A percentile compares a stretch with the other conserved stretches of the same genome.
These are phyloP conservation scores for Hypoxylon perforatum DNA, from an alignment of 495 filamentous ascomycete species.

Conservation along the genomic window DNA sequence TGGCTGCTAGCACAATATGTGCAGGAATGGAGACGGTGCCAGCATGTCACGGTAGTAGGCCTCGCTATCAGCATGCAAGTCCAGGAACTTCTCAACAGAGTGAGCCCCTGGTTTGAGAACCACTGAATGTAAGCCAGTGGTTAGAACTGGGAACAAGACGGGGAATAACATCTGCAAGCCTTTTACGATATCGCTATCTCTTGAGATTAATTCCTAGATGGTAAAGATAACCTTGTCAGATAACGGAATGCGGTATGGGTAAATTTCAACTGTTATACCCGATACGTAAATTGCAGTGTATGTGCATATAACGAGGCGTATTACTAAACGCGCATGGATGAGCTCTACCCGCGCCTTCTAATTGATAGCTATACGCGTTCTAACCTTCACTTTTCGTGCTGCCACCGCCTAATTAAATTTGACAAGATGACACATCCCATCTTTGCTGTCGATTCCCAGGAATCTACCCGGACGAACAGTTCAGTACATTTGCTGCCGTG, in stretches of 20 bases:
- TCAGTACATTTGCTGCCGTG: conserved; percentile 88
- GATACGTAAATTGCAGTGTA: neutral
- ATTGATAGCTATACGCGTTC: conserved; percentile 26
- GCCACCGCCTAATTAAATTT: neutral
- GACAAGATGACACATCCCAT: conserved; percentile 30
- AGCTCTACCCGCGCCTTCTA: conserved; percentile 10
- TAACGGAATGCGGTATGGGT: conserved; percentile 1
- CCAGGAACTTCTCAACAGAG: conserved; percentile 5
- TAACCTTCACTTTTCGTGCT: neutral
- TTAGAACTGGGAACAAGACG: conserved; percentile 1
- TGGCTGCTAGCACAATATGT: no score
- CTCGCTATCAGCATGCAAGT: conserved; percentile 1
- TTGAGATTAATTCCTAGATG: no score
- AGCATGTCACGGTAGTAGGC: neutral
- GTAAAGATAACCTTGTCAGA: conserved; percentile 5
- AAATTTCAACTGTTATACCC: neutral
- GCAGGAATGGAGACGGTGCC: neutral
- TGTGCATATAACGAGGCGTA: conserved; percentile 1
- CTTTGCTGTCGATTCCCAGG: conserved; percentile 30
- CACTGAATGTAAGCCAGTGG: neutral
- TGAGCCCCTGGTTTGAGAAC: neutral
- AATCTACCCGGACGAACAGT: conserved; percentile 51
- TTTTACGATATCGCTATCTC: conserved; percentile 12
- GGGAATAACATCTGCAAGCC: conserved; percentile 13
- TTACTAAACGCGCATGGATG: neutral